Evolutionary conservation across 2,329 filamentous ascomycete species (phyloP), one percentile per base, ranked within the genome.

Genomic region (Lachnellula occidentalis): DNA sequence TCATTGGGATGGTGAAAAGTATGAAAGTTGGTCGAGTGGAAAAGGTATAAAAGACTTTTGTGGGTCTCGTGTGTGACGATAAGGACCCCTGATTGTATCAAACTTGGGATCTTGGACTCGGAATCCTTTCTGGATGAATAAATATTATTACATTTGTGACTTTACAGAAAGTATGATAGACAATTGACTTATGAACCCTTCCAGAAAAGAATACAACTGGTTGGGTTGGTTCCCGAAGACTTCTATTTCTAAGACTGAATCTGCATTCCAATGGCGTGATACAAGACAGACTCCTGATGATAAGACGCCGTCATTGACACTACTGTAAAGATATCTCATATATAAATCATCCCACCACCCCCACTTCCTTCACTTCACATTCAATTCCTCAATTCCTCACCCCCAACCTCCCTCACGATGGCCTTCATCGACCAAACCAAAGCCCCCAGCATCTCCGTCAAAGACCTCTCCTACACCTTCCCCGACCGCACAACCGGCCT

Each of bases 391-490:
- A 31, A 9, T 31, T 31, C 27, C 27, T 11, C 27, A 11, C 27
- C 27, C 27, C 8, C 27, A 31, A 11, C 27, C 8, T 27, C 8
- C 50, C 19, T 27, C 47, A 52, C 55, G 21, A 61, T 61, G 58
- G 17, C 34, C 21, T 37, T 51, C 27, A 49, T 53, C 12, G 56
- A 61, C 37, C 57, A 61, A 51, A 49, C 52, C 42, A 43, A 52
- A 27, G 67, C 66, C 27, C 67, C 67, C 34, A 64, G 61, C 48
- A 88, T 99, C 69, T 73, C 81, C 63, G 87, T 94, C 64, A 83
- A 78, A 39, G 75, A 85, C 71, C 84, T 99, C 52, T 91, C 84
- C 59, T 99, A 97, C 79, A 85, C 81, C 45, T 99, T 97, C 74
- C 88, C 87, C 15, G 89, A 95, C 76, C 86, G 88, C 68, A 85